Conservation (phyloP, 2,329 filamentous ascomycete species). For the Beauveria brongniartii region DNA sequence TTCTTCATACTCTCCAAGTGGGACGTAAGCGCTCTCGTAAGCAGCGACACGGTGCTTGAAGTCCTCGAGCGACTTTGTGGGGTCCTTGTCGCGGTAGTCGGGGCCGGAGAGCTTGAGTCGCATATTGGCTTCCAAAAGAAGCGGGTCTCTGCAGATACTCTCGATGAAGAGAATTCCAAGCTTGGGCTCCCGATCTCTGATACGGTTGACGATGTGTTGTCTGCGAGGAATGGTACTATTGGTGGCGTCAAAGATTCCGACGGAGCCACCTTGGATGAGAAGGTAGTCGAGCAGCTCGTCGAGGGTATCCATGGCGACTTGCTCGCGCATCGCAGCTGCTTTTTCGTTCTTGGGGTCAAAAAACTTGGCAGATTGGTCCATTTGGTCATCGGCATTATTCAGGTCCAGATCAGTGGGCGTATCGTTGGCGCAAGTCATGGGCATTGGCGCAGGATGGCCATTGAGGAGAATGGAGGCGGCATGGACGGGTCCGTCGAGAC, state of each 20-base stretch:
- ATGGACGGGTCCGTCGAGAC: slow-evolving; percentile 38
- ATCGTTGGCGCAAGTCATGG: slow-evolving; percentile 21
- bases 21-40: slow-evolving; percentile 90
- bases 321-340: slow-evolving; percentile 77
- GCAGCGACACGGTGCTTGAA: slow-evolving; percentile 89
- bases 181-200: slow-evolving; percentile 74
- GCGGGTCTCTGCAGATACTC: slow-evolving; percentile 80
- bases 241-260: slow-evolving; percentile 93
- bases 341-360: slow-evolving; percentile 85
- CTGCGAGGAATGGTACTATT: slow-evolving; percentile 89
- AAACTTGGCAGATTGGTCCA: slow-evolving; percentile 87
- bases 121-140: slow-evolving; percentile 90
- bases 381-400: slow-evolving; percentile 19
- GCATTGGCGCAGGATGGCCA: slow-evolving; percentile 33
- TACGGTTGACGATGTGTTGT: slow-evolving; percentile 73
- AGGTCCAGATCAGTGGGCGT: slow-evolving; percentile 33
- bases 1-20: slow-evolving; percentile 86
- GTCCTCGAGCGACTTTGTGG: slow-evolving; percentile 71
- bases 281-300: slow-evolving; percentile 91
- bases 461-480: slow-evolving; percentile 53
- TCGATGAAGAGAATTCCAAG: slow-evolving; percentile 93
- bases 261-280: slow-evolving; percentile 69
- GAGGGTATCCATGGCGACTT: slow-evolving; percentile 84
- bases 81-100: slow-evolving; percentile 93
- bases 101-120: slow-evolving; percentile 90